A percentile compares a stretch with the other conserved stretches of the same genome.
Evolutionary conservation across 73 alveolate species (phyloP).

Genomic region (Paramecium octaurelia): DNA sequence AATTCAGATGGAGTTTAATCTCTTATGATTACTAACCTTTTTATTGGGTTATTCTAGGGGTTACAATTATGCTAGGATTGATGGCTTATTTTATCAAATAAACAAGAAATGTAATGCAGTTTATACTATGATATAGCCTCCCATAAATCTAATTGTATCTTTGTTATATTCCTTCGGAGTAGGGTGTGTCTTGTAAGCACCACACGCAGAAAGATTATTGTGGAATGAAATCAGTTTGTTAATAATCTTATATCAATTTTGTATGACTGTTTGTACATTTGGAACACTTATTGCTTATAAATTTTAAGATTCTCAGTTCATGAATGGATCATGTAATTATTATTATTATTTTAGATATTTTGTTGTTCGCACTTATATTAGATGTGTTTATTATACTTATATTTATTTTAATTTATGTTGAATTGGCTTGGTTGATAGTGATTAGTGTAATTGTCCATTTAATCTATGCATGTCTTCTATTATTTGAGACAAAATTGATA

Average conservation of each 20-base stretch:
- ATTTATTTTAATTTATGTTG: background rate
- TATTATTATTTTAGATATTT: background rate
- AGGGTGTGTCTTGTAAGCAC: background rate
- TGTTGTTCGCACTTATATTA: background rate
- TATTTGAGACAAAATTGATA: background rate
- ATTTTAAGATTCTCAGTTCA: background rate
- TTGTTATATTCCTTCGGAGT: background rate
- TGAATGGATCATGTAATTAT: background rate
- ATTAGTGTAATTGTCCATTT: background rate
- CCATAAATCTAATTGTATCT: background rate
- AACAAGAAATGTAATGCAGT: background rate
- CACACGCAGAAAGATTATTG: background rate
- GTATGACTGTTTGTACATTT: background rate
- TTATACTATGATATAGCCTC: background rate
- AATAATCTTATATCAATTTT: background rate
- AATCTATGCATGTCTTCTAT: background rate
- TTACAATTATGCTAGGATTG: background rate
- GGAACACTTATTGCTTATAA: background rate
- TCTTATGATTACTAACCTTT: background rate
- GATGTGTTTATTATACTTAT: background rate
- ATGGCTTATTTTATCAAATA: background rate
- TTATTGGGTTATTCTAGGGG: background rate
- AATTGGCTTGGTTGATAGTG: background rate
- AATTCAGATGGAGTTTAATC: background rate
- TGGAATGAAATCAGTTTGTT: background rate